These are phyloP conservation scores for Trichodelitschia bisporula DNA, from an alignment of 495 filamentous ascomycete genomes.

Conservation along the genomic window DNA sequence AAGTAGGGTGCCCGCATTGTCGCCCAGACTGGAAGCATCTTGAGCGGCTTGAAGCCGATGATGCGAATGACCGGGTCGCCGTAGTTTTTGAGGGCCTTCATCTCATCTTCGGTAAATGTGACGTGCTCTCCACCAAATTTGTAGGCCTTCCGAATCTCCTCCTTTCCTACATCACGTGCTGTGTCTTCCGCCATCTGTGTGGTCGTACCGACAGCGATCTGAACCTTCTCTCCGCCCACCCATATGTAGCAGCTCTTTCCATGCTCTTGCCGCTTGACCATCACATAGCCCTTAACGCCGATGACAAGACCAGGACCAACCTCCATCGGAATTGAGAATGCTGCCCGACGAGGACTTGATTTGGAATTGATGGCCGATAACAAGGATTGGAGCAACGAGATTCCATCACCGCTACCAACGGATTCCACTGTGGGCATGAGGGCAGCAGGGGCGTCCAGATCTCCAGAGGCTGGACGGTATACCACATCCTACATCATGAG, in stretches of 20 bases:
- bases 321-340: conserved; percentile 70
- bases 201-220: conserved; percentile 52
- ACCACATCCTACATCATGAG: conserved; percentile 13
- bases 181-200: conserved; percentile 51
- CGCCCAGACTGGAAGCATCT: conserved; percentile 59
- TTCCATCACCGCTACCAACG: conserved; percentile 38
- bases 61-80: conserved; percentile 66
- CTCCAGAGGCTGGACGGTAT: conserved; percentile 22
- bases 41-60: conserved; percentile 75
- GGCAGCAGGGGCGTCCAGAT: conserved; percentile 41
- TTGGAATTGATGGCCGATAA: conserved; percentile 80
- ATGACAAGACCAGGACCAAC: conserved; percentile 67
- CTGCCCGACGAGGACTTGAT: conserved; percentile 61
- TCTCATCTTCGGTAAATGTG: conserved; percentile 61
- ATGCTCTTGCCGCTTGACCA: conserved; percentile 61
- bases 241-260: conserved; percentile 66
- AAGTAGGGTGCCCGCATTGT: conserved; percentile 66
- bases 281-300: conserved; percentile 75
- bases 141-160: conserved; percentile 74
- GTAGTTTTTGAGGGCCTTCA: conserved; percentile 48
- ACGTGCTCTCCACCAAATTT: conserved; percentile 87
- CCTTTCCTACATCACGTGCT: conserved; percentile 47
- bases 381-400: conserved; percentile 57
- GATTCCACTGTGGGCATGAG: conserved; percentile 15
- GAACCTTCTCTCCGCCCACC: conserved; percentile 54